These are phyloP conservation scores for Dianthus caryophyllus DNA, from an alignment of 148 eudicot genomes.

Conservation along the genomic window DNA sequence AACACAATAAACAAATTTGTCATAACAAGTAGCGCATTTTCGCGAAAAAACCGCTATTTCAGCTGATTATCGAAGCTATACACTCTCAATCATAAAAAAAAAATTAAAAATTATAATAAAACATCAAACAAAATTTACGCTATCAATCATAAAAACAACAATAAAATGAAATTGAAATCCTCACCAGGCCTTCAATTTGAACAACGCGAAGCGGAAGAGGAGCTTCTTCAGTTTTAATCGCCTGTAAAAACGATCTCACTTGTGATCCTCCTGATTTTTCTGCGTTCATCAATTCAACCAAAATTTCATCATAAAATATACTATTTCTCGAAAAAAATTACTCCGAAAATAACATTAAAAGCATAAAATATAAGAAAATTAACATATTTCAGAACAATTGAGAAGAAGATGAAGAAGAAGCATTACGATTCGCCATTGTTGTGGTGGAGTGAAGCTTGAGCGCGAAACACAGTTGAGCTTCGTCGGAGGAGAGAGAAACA, in stretches of 20 bases:
- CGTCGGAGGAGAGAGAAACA: neutral
- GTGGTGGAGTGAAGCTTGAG: slow-evolving; percentile 5
- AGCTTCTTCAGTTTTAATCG: slow-evolving; percentile 65
- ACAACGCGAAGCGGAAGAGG: slow-evolving; percentile 78
- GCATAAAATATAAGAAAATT: neutral
- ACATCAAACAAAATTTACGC: neutral
- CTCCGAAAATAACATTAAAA: too few relatives aligned
- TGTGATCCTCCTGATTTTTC: slow-evolving; percentile 36
- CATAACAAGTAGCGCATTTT: neutral
- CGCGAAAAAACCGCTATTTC: neutral
- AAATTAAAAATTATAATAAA: too few relatives aligned
- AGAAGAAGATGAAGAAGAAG: neutral
- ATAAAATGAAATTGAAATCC: neutral
- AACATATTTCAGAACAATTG: neutral
- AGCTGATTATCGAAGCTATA: neutral
- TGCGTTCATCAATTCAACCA: slow-evolving; percentile 4
- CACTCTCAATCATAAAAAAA: slow-evolving; percentile 1
- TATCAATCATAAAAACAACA: too few relatives aligned
- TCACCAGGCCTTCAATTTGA: slow-evolving; percentile 90
- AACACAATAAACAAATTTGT: neutral
- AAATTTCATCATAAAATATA: neutral
- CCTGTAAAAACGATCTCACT: slow-evolving; percentile 75
- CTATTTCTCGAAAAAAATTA: neutral
- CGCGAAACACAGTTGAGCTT: neutral
- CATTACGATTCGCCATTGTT: slow-evolving; percentile 44